Evolutionary conservation across 352 stramenopile genomes (phyloP).

Genomic region (Globisporangium paroecandrum): DNA sequence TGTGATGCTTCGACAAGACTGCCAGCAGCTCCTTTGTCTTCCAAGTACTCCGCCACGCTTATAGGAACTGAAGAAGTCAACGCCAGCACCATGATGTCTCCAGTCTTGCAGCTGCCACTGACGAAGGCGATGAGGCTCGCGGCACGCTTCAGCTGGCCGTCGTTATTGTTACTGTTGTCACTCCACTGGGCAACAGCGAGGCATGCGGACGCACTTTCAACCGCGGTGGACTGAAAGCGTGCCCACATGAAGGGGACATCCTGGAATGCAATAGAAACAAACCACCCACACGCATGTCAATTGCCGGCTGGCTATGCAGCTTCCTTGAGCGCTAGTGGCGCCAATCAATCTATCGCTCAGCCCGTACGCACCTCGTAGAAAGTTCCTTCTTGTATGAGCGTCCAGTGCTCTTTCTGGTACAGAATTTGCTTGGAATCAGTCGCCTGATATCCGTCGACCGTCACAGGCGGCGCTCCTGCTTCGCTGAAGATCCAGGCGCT

Average conservation of each 20-base stretch:
- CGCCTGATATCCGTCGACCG: slow-evolving; percentile 3
- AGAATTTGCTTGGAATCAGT: slow-evolving; percentile 13
- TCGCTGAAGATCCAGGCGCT: neutral
- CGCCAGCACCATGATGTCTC: slow-evolving; percentile 30
- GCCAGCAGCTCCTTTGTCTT: slow-evolving; percentile 19
- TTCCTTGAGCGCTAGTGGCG: neutral
- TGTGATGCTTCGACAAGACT: slow-evolving; percentile 13
- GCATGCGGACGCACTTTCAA: slow-evolving; percentile 16
- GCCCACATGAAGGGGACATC: slow-evolving; percentile 25
- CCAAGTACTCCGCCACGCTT: slow-evolving; percentile 15
- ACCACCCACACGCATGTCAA: neutral
- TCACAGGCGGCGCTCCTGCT: neutral
- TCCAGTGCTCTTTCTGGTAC: slow-evolving; percentile 16
- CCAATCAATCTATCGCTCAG: neutral
- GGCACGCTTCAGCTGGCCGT: neutral
- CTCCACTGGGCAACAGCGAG: slow-evolving; percentile 30
- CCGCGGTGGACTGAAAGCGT: slow-evolving; percentile 21
- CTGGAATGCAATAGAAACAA: neutral
- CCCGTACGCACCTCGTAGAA: slow-evolving; percentile 11
- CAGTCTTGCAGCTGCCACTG: slow-evolving; percentile 11
- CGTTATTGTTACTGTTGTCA: slow-evolving; percentile 13
- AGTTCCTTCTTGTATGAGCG: slow-evolving; percentile 17
- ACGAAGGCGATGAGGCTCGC: slow-evolving; percentile 9
- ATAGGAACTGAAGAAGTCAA: slow-evolving; percentile 24
- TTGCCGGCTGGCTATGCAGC: neutral